phyloP scores from a whole-genome alignment of 257 asterid species.

The Nicotiana knightiana region DNA sequence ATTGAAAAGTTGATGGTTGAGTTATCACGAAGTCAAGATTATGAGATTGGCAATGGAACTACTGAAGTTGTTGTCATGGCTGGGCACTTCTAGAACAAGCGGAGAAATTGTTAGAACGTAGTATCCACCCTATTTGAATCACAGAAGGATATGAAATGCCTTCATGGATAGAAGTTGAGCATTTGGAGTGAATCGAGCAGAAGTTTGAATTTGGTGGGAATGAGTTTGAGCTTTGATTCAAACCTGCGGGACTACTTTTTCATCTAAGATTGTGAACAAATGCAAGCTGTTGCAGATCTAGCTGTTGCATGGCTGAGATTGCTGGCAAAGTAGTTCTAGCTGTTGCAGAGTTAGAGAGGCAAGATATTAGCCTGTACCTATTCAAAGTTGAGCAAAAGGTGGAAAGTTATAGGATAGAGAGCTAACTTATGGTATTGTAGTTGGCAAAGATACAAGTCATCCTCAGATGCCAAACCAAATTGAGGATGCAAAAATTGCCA shows the following conservation, averaged over 20 bases:
- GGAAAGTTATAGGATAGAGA: slow-evolving; percentile 91
- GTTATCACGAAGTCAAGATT: slow-evolving; percentile 76
- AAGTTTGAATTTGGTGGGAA: slow-evolving; percentile 54
- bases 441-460: slow-evolving; percentile 92
- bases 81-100: slow-evolving; percentile 86
- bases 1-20: slow-evolving; percentile 92
- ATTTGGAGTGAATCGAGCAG: slow-evolving; percentile 59
- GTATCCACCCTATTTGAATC: slow-evolving; percentile 81
- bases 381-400: slow-evolving; percentile 85
- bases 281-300: slow-evolving; percentile 54
- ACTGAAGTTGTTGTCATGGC: slow-evolving; percentile 95
- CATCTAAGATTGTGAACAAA: slow-evolving; percentile 94
- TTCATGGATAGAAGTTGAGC: slow-evolving; percentile 72
- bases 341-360: slow-evolving; percentile 90
- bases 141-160: slow-evolving; percentile 93
- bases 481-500: slow-evolving; percentile 74
- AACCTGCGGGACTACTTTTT: slow-evolving; percentile 87
- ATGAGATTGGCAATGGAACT: slow-evolving; percentile 74
- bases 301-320: slow-evolving; percentile 71
- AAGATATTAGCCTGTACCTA: slow-evolving; percentile 72
- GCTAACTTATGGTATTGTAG: slow-evolving; percentile 65
- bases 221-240: slow-evolving; percentile 40
- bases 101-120: slow-evolving; percentile 72
- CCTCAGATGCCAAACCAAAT: slow-evolving; percentile 95
- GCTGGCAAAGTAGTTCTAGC: slow-evolving; percentile 90